phyloP scores from a whole-genome alignment of 768 basidiomycete species.

The Lactarius sp. region DNA sequence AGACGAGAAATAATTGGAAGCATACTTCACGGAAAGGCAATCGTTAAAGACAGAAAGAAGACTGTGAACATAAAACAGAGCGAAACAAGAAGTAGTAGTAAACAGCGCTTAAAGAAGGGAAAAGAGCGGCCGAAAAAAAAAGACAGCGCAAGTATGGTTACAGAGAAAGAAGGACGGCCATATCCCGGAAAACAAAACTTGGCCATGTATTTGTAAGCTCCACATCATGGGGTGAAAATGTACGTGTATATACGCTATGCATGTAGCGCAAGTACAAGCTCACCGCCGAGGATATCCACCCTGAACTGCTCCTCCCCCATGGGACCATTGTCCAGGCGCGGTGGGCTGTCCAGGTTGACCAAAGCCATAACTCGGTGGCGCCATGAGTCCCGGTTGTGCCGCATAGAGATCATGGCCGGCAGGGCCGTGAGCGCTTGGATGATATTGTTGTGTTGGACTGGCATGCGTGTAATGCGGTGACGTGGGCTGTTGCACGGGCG shows the following conservation, averaged over 20 bases:
- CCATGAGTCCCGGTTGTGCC: conserved; percentile 22
- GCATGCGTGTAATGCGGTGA: conserved; percentile 26
- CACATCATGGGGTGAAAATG: conserved; percentile 6
- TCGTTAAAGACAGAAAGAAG: conserved; percentile 8
- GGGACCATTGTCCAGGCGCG: conserved; percentile 25
- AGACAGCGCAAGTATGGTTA: conserved; percentile 17
- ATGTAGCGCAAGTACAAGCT: not conserved
- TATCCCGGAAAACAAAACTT: conserved; percentile 8
- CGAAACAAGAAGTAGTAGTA: conserved; percentile 22
- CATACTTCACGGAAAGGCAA: conserved; percentile 20
- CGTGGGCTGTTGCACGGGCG: conserved; percentile 26
- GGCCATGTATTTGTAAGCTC: conserved; percentile 8
- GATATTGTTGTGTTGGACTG: conserved; percentile 25
- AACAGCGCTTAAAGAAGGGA: conserved; percentile 12
- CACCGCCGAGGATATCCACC: conserved; percentile 26
- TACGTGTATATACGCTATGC: conserved; percentile 1
- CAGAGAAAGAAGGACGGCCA: conserved; percentile 15
- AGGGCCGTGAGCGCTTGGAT: conserved; percentile 16
- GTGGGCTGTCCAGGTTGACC: conserved; percentile 22
- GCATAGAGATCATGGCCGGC: conserved; percentile 22
- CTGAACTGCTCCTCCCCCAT: conserved; percentile 24
- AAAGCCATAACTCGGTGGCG: conserved; percentile 23
- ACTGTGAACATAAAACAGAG: conserved; percentile 17
- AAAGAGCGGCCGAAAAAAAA: conserved; percentile 7
- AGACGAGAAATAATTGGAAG: conserved; percentile 19